Base-by-base conservation (phyloP, 2,329 filamentous ascomycete species). In the Graphiopsis chlorocephala region DNA sequence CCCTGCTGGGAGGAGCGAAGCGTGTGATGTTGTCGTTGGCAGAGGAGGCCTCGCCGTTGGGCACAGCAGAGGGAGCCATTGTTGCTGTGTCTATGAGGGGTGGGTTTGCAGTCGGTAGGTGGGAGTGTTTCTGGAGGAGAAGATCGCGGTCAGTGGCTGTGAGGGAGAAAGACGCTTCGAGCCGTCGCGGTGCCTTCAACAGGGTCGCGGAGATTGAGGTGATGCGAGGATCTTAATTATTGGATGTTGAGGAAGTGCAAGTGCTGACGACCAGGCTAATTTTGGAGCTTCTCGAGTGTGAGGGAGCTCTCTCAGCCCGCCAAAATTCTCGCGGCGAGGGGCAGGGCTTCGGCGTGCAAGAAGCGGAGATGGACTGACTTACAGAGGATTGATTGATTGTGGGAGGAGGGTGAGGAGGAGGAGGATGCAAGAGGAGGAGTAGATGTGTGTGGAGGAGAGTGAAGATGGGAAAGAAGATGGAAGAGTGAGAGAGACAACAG, bases 11-110 rank as follows among this genome's bases (percentile, higher is more conserved):
- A 75, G 94, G 92, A 74, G 89, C 87, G 81, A 99, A 99, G 74
- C 95, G 93, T 81, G 91, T 90, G 83, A 99, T 98, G 85, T 98
- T 98, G 85, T 99, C 95, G 85, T 99, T 97, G 81, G 92, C 93
- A 78, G 90, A 92, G 73, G 83, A 77, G 71, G 68, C 71, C 64
- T 69, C 69, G 66, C 67, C 71, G 62, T 72, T 72, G 61, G 69
- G 66, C 69, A 75, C 71, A 70, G 75, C 77, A 68, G 77, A 75
- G 70, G 78, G 75, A 73, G 79, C 77, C 80, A 82, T 83, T 70
- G 74, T 81, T 66, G 64, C 64, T 77, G 69, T 62, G 60, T 52
- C 23, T 52, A 31, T 61, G 64, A 64, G 29, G 60, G 52, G 59
- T 61, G 63, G 57, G 28, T 23, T 56, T 20, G 38, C 26, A 38